Percentiles rank a stretch among this genome's conserved stretches.
Evolutionary conservation across 2,329 filamentous ascomycete species (phyloP).

Genomic region (Epichloe uncinata): DNA sequence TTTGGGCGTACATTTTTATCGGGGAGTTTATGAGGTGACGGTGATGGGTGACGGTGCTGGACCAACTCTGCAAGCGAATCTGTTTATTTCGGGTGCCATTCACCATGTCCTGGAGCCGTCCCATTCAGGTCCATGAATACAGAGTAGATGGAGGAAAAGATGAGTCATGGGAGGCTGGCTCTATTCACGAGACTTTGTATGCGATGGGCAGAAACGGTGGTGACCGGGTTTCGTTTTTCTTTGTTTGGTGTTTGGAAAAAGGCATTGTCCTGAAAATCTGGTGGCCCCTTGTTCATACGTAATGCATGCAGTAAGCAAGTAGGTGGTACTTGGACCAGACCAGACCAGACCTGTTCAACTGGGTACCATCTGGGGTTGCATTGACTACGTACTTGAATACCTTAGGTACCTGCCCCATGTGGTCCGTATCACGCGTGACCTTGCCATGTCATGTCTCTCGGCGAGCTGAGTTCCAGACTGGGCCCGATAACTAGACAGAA

Average conservation of each 20-base stretch:
- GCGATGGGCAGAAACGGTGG: background rate
- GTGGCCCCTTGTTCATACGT: too few species aligned
- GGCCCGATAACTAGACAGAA: too few species aligned
- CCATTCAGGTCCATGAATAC: background rate
- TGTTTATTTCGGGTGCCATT: background rate
- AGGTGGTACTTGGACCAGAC: background rate
- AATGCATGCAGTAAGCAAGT: background rate
- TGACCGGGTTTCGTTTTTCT: background rate
- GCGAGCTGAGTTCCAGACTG: too few species aligned
- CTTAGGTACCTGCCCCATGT: too few species aligned
- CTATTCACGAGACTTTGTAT: background rate
- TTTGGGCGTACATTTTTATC: background rate
- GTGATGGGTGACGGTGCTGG: background rate
- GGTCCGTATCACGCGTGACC: too few species aligned
- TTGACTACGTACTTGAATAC: too few species aligned
- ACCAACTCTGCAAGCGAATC: background rate
- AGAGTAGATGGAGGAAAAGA: background rate
- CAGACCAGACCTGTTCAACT: too few species aligned
- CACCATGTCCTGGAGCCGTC: background rate
- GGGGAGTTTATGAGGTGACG: too few species aligned
- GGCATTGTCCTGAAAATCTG: too few species aligned
- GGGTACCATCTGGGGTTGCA: too few species aligned
- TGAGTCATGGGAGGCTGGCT: background rate
- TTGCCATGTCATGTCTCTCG: too few species aligned
- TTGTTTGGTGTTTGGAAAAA: background rate